Percentiles rank a stretch among this genome's conserved stretches.
Conservation (phyloP, 305 asterid genomes). For the Rubia peregrina region DNA sequence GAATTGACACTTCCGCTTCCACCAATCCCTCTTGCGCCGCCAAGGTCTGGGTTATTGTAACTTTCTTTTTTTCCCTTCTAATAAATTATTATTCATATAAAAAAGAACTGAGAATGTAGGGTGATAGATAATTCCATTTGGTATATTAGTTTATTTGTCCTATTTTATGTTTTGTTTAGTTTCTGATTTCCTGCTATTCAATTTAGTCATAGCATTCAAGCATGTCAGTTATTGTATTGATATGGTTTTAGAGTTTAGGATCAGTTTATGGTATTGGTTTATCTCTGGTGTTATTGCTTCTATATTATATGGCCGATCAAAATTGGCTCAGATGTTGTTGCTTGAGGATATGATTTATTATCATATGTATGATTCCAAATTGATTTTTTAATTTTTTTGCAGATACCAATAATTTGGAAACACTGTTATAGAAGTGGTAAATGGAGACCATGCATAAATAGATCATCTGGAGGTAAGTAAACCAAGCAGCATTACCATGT, state of each 20-base stretch:
- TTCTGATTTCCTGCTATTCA: background rate
- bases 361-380: background rate
- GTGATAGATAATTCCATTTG: background rate
- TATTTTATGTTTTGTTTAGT: background rate
- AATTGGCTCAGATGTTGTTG: background rate
- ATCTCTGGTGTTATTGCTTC: background rate
- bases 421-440: conserved; percentile 72
- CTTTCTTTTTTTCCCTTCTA: too few relatives aligned
- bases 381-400: too few relatives aligned
- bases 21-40: too few relatives aligned
- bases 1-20: too few relatives aligned
- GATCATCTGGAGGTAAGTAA: conserved; percentile 55
- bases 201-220: background rate
- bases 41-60: too few relatives aligned
- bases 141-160: background rate
- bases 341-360: background rate
- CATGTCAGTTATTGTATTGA: background rate
- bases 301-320: background rate
- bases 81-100: background rate
- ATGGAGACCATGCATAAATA: conserved; percentile 81
- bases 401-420: conserved; percentile 89
- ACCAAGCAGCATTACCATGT: conserved; percentile 1
- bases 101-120: background rate
- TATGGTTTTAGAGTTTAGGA: background rate
- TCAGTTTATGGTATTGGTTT: background rate